These are phyloP conservation scores for Bacidia rubella DNA, from an alignment of 495 filamentous ascomycete species.

Conservation along the genomic window DNA sequence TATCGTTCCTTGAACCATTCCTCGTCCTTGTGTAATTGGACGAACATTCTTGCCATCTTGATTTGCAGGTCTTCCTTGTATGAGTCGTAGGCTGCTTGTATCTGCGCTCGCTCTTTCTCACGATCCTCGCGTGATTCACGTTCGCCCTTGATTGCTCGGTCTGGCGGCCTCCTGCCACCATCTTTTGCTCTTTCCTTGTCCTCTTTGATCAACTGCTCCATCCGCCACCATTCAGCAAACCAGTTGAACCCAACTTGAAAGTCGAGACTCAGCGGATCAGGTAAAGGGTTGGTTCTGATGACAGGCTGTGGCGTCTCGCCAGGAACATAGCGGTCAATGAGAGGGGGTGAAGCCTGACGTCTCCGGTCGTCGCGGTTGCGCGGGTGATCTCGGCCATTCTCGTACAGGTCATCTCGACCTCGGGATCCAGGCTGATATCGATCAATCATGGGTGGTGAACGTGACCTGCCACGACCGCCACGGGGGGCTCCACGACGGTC, in stretches of 20 bases:
- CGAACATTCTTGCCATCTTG: conserved; percentile 79
- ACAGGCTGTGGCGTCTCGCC: conserved; percentile 53
- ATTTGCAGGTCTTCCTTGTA: conserved; percentile 92
- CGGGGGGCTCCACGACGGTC: conserved; percentile 31
- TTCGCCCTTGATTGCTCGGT: conserved; percentile 52
- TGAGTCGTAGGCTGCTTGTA: conserved; percentile 80
- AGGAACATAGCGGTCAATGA: conserved; percentile 93
- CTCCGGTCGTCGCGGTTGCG: conserved; percentile 58
- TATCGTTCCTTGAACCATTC: conserved; percentile 99
- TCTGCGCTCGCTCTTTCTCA: conserved; percentile 75
- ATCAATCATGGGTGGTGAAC: conserved; percentile 58
- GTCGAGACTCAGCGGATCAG: conserved; percentile 71
- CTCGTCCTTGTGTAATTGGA: conserved; percentile 77
- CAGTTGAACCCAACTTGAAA: conserved; percentile 94
- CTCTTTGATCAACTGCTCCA: conserved; percentile 72
- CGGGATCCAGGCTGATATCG: conserved; percentile 56
- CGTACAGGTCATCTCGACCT: conserved; percentile 36
- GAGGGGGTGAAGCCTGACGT: conserved; percentile 47
- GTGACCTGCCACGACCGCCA: conserved; percentile 42
- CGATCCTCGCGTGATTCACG: conserved; percentile 74
- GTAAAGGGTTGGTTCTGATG: conserved; percentile 56
- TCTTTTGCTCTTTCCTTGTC: conserved; percentile 67
- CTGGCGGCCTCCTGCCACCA: conserved; percentile 57
- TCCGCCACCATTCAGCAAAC: conserved; percentile 94
- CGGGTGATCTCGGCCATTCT: conserved; percentile 49